Conservation (phyloP, 805 yeast species). For the Zygotorulaspora florentina region DNA sequence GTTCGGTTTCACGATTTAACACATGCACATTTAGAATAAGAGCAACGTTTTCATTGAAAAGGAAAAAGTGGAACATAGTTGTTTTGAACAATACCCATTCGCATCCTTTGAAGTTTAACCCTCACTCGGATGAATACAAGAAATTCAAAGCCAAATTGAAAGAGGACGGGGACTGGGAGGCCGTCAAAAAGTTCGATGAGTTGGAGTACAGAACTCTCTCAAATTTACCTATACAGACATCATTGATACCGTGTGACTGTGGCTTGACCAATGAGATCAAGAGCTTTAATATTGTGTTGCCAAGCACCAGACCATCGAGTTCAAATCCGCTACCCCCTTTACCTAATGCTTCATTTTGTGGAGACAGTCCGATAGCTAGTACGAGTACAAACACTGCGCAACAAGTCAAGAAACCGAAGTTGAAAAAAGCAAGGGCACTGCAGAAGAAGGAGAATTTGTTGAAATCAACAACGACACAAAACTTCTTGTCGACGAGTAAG, state of each 20-base stretch:
- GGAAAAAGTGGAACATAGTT: constrained; percentile 55
- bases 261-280: constrained; percentile 36
- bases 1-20: constrained; percentile 34
- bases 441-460: constrained; percentile 17
- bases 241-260: constrained; percentile 37
- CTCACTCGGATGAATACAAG: constrained; percentile 35
- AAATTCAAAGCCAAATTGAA: constrained; percentile 32
- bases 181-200: constrained; percentile 36
- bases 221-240: constrained; percentile 32
- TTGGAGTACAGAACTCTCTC: constrained; percentile 32
- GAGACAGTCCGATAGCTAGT: background rate
- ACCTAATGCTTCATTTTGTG: constrained; percentile 1
- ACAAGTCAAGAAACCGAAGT: constrained; percentile 16
- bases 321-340: background rate
- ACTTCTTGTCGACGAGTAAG: constrained; percentile 13
- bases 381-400: constrained; percentile 2
- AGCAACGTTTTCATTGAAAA: constrained; percentile 54
- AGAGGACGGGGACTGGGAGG: constrained; percentile 29
- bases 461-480: constrained; percentile 19
- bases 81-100: constrained; percentile 59
- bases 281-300: constrained; percentile 34
- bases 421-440: constrained; percentile 10
- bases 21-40: constrained; percentile 63
- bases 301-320: constrained; percentile 20
- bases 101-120: constrained; percentile 42